Evolutionary conservation across 352 stramenopile genomes (phyloP).

Genomic region (Globisporangium solare): DNA sequence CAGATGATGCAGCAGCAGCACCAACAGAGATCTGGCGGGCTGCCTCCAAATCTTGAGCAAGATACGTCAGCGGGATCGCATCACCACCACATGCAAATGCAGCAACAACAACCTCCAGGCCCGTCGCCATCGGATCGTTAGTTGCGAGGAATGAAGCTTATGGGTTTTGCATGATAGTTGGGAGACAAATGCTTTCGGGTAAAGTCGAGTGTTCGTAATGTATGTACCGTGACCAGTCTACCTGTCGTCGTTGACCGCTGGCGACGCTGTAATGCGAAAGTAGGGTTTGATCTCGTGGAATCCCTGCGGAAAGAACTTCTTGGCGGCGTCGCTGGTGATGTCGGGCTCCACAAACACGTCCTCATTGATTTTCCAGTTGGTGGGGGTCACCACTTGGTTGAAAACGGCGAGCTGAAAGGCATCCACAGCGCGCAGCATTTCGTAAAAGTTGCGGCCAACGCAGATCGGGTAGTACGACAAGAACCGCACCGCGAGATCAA

Average conservation of each 20-base stretch:
- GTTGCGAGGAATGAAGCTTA: conserved; percentile 1
- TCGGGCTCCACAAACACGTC: conserved; percentile 82
- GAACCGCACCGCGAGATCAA: conserved; percentile 66
- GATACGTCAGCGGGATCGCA: conserved; percentile 20
- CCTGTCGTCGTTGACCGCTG: conserved; percentile 53
- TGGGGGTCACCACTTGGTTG: conserved; percentile 71
- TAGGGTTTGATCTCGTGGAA: conserved; percentile 84
- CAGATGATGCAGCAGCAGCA: conserved; percentile 45
- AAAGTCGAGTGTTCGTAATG: conserved; percentile 1
- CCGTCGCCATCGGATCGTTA: conserved; percentile 4
- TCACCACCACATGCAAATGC: conserved; percentile 45
- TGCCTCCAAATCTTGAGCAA: conserved; percentile 10
- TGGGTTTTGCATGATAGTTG: not conserved
- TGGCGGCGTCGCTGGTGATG: conserved; percentile 53
- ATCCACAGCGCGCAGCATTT: conserved; percentile 66
- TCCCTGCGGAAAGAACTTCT: conserved; percentile 74
- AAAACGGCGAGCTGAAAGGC: conserved; percentile 69
- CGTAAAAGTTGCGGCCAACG: conserved; percentile 79
- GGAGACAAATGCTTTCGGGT: conserved; percentile 9
- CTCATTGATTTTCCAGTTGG: conserved; percentile 85
- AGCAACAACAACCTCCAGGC: conserved; percentile 15
- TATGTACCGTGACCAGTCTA: conserved; percentile 14
- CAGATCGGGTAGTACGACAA: conserved; percentile 59
- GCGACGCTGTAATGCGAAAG: conserved; percentile 66
- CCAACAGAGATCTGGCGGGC: conserved; percentile 22